Evolutionary conservation across 108 stramenopile species (phyloP).

Genomic region (Mayamaea pseudoterrestris): DNA sequence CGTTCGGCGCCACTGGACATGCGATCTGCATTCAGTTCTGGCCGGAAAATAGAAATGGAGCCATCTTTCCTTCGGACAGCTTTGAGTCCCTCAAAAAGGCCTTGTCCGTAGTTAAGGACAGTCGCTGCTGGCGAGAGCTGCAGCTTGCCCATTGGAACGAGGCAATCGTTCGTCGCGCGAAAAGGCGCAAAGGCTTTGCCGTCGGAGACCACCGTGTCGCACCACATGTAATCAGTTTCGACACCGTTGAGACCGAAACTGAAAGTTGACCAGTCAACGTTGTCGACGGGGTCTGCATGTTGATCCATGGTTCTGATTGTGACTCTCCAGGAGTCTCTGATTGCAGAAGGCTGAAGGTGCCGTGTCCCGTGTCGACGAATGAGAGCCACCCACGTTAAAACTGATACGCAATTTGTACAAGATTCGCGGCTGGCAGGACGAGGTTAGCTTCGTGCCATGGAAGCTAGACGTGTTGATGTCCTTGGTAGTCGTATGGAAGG

Average conservation of each 20-base stretch:
- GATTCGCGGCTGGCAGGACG: no score
- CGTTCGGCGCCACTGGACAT: slow-evolving; percentile 52
- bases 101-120: slow-evolving; percentile 74
- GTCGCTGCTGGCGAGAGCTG: slow-evolving; percentile 59
- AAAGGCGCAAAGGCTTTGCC: no score
- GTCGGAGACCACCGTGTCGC: slow-evolving; percentile 7
- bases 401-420: no score
- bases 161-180: no score
- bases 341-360: no score
- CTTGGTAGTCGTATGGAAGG: no score
- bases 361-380: no score
- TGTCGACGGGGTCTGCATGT: slow-evolving; percentile 10
- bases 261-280: slow-evolving; percentile 21
- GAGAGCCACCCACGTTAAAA: no score
- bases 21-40: slow-evolving; percentile 57
- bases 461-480: no score
- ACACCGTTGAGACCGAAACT: slow-evolving; percentile 24
- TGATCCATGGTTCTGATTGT: no score
- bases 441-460: no score
- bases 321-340: no score
- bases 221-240: slow-evolving; percentile 15
- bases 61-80: slow-evolving; percentile 50
- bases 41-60: slow-evolving; percentile 56
- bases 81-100: slow-evolving; percentile 81
- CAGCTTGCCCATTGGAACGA: slow-evolving; percentile 72